Percentiles rank a stretch among this genome's conserved stretches.
phyloP scores from a whole-genome alignment of 371 early-diverging fungal species.

The Mucor plumbeus region DNA sequence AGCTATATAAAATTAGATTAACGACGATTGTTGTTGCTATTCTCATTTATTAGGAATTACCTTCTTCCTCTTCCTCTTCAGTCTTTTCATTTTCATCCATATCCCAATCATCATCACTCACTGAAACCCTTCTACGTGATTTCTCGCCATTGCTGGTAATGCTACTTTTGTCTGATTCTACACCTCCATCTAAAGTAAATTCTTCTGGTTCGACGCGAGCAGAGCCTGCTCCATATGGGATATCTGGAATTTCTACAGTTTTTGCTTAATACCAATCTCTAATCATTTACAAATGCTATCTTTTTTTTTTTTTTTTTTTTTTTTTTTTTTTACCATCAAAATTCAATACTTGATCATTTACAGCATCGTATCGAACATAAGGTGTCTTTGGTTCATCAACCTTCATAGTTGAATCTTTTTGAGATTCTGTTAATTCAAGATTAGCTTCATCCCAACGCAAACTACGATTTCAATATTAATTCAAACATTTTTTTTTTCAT shows the following conservation, averaged over 20 bases:
- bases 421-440: conserved; percentile 85
- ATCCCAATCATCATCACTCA: conserved; percentile 58
- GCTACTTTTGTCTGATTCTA: conserved; percentile 52
- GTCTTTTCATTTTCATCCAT: conserved; percentile 53
- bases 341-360: conserved; percentile 76
- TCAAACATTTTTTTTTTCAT: no score
- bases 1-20: conserved; percentile 19
- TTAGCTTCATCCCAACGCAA: conserved; percentile 97
- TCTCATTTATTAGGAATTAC: neutral
- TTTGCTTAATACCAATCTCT: neutral
- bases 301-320: conserved; percentile 2
- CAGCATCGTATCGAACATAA: conserved; percentile 84
- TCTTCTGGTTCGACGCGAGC: conserved; percentile 43
- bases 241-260: conserved; percentile 21
- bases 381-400: conserved; percentile 98
- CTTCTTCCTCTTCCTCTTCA: conserved; percentile 40
- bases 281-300: neutral
- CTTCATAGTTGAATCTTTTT: conserved; percentile 94
- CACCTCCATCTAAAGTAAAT: conserved; percentile 49
- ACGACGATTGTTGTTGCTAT: no score
- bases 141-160: conserved; percentile 37
- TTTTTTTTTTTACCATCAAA: conserved; percentile 42
- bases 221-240: conserved; percentile 14
- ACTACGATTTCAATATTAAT: conserved; percentile 24
- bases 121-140: conserved; percentile 33